Evolutionary conservation across 1,284 basidiomycete species (phyloP).

Genomic region (Ustilago bromivora): DNA sequence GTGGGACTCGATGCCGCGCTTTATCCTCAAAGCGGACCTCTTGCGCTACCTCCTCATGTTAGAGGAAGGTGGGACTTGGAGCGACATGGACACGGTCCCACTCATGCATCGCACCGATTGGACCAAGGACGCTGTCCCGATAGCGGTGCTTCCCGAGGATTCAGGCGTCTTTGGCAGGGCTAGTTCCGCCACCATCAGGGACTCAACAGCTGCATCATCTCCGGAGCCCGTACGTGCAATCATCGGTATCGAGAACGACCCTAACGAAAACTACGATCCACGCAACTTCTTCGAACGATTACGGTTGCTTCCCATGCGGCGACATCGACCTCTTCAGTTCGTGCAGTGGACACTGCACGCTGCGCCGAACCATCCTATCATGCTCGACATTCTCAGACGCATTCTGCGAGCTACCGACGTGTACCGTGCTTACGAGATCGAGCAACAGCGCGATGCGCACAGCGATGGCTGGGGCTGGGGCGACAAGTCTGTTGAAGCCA

Average conservation of each 20-base stretch:
- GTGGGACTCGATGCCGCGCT: slow-evolving; percentile 50
- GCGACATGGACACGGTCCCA: slow-evolving; percentile 57
- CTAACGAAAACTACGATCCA: slow-evolving; percentile 31
- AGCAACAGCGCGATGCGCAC: slow-evolving; percentile 28
- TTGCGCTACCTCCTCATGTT: slow-evolving; percentile 53
- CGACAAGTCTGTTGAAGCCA: slow-evolving; percentile 18
- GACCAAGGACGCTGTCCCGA: slow-evolving; percentile 42
- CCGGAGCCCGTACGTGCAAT: slow-evolving; percentile 38
- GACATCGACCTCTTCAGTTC: slow-evolving; percentile 42
- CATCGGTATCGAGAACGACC: slow-evolving; percentile 52
- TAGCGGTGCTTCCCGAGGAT: slow-evolving; percentile 22
- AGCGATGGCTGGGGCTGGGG: slow-evolving; percentile 50
- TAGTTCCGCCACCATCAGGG: background rate
- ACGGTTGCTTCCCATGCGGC: slow-evolving; percentile 35
- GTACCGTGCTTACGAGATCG: slow-evolving; percentile 33
- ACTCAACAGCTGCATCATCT: background rate
- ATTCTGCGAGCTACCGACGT: slow-evolving; percentile 38
- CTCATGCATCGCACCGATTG: slow-evolving; percentile 45
- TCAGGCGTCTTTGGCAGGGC: slow-evolving; percentile 31
- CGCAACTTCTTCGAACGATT: slow-evolving; percentile 42
- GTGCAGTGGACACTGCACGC: slow-evolving; percentile 53
- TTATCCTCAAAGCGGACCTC: slow-evolving; percentile 56
- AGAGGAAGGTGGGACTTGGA: slow-evolving; percentile 52
- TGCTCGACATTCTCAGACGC: slow-evolving; percentile 46
- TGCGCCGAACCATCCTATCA: slow-evolving; percentile 47